Percentiles rank a stretch among this genome's conserved stretches.
Conservation (phyloP, 2,329 filamentous ascomycete species). For the Dothiorella sarmentorum region DNA sequence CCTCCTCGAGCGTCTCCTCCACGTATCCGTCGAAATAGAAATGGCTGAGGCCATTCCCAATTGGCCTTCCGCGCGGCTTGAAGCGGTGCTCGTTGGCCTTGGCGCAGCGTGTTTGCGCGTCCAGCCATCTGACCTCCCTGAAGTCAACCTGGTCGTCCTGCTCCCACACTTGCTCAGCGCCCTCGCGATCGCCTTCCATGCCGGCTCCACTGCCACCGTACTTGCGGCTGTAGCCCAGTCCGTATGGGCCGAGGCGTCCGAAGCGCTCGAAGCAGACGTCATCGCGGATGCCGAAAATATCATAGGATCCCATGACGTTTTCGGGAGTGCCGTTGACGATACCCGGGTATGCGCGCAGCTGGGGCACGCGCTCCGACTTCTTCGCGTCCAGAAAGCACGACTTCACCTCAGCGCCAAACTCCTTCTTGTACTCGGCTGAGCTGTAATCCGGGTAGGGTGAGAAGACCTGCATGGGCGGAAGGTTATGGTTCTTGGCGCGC, state of each 20-base stretch:
- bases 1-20: conserved; percentile 26
- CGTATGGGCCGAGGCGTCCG: conserved; percentile 84
- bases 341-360: conserved; percentile 70
- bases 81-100: conserved; percentile 69
- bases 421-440: conserved; percentile 53
- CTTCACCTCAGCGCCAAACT: conserved; percentile 56
- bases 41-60: conserved; percentile 29
- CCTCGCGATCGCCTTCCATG: conserved; percentile 77
- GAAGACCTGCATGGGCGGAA: conserved; percentile 47
- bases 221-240: conserved; percentile 76
- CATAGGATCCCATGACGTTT: conserved; percentile 81
- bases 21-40: conserved; percentile 40
- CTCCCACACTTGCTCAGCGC: conserved; percentile 75
- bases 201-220: conserved; percentile 82
- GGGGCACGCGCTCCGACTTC: conserved; percentile 63
- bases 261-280: conserved; percentile 93
- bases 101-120: conserved; percentile 71
- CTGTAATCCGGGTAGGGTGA: conserved; percentile 66
- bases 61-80: conserved; percentile 34
- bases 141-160: conserved; percentile 71
- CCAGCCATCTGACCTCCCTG: conserved; percentile 71
- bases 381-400: conserved; percentile 76
- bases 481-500: conserved; percentile 28
- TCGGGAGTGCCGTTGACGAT: conserved; percentile 82
- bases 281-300: conserved; percentile 71